Conservation (phyloP, 352 stramenopile genomes). For the Pythium aquatile region DNA sequence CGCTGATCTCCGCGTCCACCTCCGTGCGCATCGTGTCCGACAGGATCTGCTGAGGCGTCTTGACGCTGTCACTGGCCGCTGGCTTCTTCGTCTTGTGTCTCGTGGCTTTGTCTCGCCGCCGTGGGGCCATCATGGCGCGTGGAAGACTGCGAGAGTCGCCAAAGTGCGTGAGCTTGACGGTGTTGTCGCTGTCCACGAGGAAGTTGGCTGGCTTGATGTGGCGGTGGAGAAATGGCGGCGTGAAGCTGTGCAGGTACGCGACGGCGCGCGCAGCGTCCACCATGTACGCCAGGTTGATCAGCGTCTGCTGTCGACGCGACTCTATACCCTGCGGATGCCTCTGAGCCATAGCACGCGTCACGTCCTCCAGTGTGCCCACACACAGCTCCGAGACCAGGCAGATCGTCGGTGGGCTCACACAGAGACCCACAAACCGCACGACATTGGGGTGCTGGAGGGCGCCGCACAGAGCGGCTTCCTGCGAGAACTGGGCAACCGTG, state of each 20-base stretch:
- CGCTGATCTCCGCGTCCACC: neutral
- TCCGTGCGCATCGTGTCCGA: neutral
- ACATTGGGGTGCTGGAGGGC: constrained; percentile 71
- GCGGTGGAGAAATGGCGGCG: constrained; percentile 57
- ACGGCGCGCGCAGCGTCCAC: constrained; percentile 54
- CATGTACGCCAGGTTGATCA: constrained; percentile 60
- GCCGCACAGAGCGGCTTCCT: constrained; percentile 69
- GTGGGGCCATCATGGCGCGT: constrained; percentile 4
- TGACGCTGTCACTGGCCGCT: neutral
- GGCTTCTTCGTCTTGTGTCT: neutral
- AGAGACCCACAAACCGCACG: constrained; percentile 77
- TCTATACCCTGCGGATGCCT: constrained; percentile 26
- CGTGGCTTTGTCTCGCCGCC: neutral
- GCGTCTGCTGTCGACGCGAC: constrained; percentile 42
- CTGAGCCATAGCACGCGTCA: constrained; percentile 28
- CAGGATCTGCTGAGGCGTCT: neutral
- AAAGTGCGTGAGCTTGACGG: constrained; percentile 33
- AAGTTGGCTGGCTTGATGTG: constrained; percentile 84
- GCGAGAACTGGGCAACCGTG: constrained; percentile 67
- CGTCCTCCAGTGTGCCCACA: constrained; percentile 44
- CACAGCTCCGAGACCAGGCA: constrained; percentile 73
- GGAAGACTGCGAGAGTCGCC: constrained; percentile 30
- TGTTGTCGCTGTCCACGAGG: constrained; percentile 31
- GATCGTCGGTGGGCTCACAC: constrained; percentile 63
- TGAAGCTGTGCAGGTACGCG: constrained; percentile 74